Percentiles rank a stretch among this genome's conserved stretches.
Conservation (phyloP, 805 yeast genomes). For the Teunomyces lycoperdinae region DNA sequence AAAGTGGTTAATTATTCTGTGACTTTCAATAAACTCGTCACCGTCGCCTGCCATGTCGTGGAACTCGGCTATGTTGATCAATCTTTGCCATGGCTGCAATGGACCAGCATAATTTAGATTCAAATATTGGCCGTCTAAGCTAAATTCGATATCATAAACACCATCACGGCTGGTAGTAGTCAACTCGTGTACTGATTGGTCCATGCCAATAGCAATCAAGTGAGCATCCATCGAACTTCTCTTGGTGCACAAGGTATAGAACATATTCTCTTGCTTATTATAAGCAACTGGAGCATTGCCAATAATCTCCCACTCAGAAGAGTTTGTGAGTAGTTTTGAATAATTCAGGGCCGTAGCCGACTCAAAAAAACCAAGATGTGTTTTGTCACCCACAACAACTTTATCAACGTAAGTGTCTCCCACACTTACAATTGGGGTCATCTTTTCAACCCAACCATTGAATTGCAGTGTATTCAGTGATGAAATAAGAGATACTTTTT, state of each 20-base stretch:
- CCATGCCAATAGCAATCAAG: conserved; percentile 8
- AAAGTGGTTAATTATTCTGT: conserved; percentile 16
- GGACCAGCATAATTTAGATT: conserved; percentile 21
- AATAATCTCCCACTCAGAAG: conserved; percentile 13
- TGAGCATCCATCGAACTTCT: conserved; percentile 15
- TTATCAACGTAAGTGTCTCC: conserved; percentile 17
- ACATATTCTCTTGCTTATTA: conserved; percentile 13
- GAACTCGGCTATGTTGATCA: conserved; percentile 17
- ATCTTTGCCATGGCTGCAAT: conserved; percentile 22
- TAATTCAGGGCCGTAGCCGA: conserved; percentile 12
- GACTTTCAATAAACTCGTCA: conserved; percentile 12
- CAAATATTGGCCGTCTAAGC: conserved; percentile 21
- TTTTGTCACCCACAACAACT: conserved; percentile 16
- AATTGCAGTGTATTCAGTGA: conserved; percentile 11
- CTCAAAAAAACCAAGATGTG: conserved; percentile 20
- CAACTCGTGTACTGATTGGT: conserved; percentile 4
- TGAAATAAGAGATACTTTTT: neutral
- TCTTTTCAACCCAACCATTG: conserved; percentile 23
- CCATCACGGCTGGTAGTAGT: conserved; percentile 12
- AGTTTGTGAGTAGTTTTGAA: conserved; percentile 9
- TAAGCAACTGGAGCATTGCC: conserved; percentile 14
- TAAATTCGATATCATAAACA: conserved; percentile 14
- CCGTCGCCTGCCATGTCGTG: conserved; percentile 9
- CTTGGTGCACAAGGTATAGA: conserved; percentile 16
- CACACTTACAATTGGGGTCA: conserved; percentile 12